Evolutionary conservation across 768 basidiomycete genomes (phyloP).

Genomic region (Dictyophora rubrovolvata): DNA sequence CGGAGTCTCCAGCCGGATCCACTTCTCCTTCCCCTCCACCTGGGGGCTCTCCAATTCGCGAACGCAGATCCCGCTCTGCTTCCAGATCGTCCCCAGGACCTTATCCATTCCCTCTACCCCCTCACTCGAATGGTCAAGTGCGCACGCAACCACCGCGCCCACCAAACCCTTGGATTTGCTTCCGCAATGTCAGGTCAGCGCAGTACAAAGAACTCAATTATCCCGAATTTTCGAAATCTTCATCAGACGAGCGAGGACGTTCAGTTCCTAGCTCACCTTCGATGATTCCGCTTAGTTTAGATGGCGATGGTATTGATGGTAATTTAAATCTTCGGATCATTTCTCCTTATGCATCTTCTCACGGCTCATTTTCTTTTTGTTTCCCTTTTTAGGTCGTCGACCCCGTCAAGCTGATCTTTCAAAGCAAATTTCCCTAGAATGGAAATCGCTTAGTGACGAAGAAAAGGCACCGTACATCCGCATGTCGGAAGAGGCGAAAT

Average conservation of each 20-base stretch:
- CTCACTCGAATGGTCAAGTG: constrained; percentile 9
- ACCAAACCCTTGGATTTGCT: constrained; percentile 10
- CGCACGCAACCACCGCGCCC: constrained; percentile 9
- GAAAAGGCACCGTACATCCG: constrained; percentile 43
- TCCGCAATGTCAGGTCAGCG: constrained; percentile 7
- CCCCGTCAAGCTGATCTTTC: constrained; percentile 63
- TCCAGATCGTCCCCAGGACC: constrained; percentile 6
- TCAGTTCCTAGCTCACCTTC: constrained; percentile 6
- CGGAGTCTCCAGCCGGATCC: constrained; percentile 4
- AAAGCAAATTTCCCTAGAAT: constrained; percentile 74
- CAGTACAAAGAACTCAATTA: constrained; percentile 8
- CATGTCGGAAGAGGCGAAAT: constrained; percentile 37
- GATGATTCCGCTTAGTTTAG: background rate
- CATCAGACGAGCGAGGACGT: background rate
- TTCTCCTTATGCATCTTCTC: background rate
- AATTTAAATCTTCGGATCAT: background rate
- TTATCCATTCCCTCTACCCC: constrained; percentile 6
- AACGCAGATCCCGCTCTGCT: background rate
- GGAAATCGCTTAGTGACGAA: constrained; percentile 56
- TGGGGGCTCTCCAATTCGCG: background rate
- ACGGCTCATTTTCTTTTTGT: background rate
- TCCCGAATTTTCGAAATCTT: constrained; percentile 2
- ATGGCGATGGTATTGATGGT: constrained; percentile 2
- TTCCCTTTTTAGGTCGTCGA: constrained; percentile 3
- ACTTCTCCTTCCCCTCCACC: constrained; percentile 5